phyloP scores from a whole-genome alignment of 306 rosid species.

The Castanea crenata region DNA sequence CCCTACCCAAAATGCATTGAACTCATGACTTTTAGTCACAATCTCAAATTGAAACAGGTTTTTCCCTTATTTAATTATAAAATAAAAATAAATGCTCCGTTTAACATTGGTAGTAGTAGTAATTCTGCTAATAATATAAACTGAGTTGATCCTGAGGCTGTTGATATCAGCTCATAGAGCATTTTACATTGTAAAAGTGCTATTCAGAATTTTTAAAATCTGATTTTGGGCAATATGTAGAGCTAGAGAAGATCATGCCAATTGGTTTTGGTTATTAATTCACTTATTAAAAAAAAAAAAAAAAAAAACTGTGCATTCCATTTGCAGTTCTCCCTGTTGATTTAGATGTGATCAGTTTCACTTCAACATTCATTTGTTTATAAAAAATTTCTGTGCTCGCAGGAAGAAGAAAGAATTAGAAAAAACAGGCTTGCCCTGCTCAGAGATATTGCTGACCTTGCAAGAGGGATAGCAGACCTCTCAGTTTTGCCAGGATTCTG shows the following conservation, averaged over 20 bases:
- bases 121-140: not conserved
- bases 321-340: not conserved
- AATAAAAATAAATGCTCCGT: too few species aligned
- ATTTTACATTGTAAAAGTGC: not conserved
- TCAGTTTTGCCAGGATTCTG: conserved; percentile 80
- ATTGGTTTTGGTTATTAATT: not conserved
- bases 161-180: not conserved
- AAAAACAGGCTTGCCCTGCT: conserved; percentile 77
- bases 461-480: conserved; percentile 83
- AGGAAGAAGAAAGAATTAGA: conserved; percentile 80
- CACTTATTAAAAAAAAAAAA: too few species aligned
- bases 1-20: too few species aligned
- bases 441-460: conserved; percentile 79
- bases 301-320: not conserved
- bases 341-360: not conserved
- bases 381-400: not conserved
- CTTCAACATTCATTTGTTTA: not conserved
- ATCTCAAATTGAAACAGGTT: too few species aligned
- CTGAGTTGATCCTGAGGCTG: not conserved
- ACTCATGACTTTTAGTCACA: too few species aligned
- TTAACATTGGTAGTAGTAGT: too few species aligned
- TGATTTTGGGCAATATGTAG: not conserved
- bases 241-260: not conserved
- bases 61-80: too few species aligned
- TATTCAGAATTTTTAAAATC: not conserved